A percentile compares a stretch with the other conserved stretches of the same genome.
phyloP scores from a whole-genome alignment of 495 filamentous ascomycete species.

The Massariosphaeria phaeospora region DNA sequence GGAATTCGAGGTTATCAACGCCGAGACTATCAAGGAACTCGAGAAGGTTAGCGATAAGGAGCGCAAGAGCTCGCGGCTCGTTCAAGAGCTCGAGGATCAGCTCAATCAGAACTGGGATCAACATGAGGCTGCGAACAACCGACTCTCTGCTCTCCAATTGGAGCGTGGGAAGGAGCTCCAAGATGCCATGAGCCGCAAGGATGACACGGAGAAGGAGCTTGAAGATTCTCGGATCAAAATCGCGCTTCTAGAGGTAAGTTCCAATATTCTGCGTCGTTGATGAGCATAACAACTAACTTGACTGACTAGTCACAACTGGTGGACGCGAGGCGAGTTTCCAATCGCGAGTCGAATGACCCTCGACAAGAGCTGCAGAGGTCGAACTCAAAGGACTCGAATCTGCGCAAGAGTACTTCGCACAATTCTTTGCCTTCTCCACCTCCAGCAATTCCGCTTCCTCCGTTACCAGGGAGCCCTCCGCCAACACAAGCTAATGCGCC shows the following conservation, averaged over 20 bases:
- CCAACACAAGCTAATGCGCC: constrained; percentile 40
- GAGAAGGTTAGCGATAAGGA: constrained; percentile 58
- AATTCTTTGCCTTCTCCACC: constrained; percentile 84
- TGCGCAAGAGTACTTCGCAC: constrained; percentile 81
- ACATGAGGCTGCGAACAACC: constrained; percentile 72
- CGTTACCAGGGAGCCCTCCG: constrained; percentile 59
- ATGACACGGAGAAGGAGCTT: constrained; percentile 51
- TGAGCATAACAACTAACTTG: no score
- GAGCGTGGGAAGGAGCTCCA: constrained; percentile 60
- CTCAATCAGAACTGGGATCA: constrained; percentile 92
- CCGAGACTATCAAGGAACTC: constrained; percentile 45
- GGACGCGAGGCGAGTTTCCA: constrained; percentile 43
- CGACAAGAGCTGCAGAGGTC: constrained; percentile 59
- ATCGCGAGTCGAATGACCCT: constrained; percentile 41
- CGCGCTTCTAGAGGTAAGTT: constrained; percentile 60
- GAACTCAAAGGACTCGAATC: constrained; percentile 68
- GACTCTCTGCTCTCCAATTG: constrained; percentile 64
- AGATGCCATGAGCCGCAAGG: constrained; percentile 50
- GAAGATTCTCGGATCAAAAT: constrained; percentile 61
- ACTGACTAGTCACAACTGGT: constrained; percentile 52
- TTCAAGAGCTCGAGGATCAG: constrained; percentile 96
- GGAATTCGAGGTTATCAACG: constrained; percentile 41
- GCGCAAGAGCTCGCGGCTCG: constrained; percentile 79
- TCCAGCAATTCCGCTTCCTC: constrained; percentile 87
- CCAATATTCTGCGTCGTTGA: constrained; percentile 31